Evolutionary conservation across 495 filamentous ascomycete species (phyloP), one percentile per base, ranked within the genome.

Genomic region (Neurospora sp.): DNA sequence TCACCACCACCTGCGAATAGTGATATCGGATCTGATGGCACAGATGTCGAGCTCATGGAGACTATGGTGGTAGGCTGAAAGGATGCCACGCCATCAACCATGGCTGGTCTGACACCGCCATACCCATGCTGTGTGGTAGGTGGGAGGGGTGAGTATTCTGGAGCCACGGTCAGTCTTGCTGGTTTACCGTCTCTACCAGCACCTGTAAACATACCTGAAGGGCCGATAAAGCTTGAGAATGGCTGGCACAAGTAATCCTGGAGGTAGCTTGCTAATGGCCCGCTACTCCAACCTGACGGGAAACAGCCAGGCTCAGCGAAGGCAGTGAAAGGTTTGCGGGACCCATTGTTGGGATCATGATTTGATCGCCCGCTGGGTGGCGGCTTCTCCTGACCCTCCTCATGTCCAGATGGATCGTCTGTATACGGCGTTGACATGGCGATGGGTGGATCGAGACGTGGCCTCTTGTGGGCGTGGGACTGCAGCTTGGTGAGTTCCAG

Each of bases 181-280:
- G n/a, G 14, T 41, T 70, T n/a, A 66, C n/a, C 7, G 31, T 20
- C 27, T 68, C 40, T 35, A 10, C 16, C 72, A 41, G n/a, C 4
- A 66, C 39, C 18, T 66, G 40, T 31, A 11, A 38, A 73, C 77
- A 9, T 79, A 82, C 79, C 72, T 14, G 72, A 75, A 75, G 77
- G 77, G 44, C 83, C 73, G 20, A 83, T 81, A 76, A 81, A 83
- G 40, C 79, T 77, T 40, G 82, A 79, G 70, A 79, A 84, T 14
- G 83, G 80, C 70, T 76, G 70, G 71, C 83, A 86, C 74, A 84
- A 73, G 68, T 83, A 80, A 70, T 73, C 81, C 16, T 79, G 75
- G n/a, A 85, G 73, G 59, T 78, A 84, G 59, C 81, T 81, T 41
- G 81, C 78, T 40, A 84, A 44, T 37, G 83, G 79, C 68, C 79